A percentile compares a stretch with the other conserved stretches of the same genome.
Evolutionary conservation across 2,329 filamentous ascomycete genomes (phyloP).

Genomic region (Alternaria sp.): DNA sequence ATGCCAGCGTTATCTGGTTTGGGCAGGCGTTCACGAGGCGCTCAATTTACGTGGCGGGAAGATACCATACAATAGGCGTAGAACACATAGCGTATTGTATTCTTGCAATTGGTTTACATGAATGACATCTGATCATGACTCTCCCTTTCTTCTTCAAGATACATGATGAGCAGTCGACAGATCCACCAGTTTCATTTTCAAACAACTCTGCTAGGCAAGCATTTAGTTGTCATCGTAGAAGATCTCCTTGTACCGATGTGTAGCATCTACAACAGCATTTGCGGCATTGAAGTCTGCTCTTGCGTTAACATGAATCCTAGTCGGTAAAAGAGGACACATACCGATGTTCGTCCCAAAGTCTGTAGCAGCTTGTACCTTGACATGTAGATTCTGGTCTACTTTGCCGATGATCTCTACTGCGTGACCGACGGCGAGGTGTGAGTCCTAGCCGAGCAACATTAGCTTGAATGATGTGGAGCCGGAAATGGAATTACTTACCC

Average conservation of each 20-base stretch:
- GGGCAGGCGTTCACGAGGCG: neutral
- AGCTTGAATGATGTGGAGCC: no score
- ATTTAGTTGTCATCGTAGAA: slow-evolving; percentile 66
- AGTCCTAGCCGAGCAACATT: slow-evolving; percentile 59
- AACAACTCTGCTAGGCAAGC: no score
- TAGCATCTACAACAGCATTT: slow-evolving; percentile 82
- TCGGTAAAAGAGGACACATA: slow-evolving; percentile 53
- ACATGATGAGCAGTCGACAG: no score
- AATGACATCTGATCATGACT: neutral
- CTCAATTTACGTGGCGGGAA: neutral
- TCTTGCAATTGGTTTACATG: neutral
- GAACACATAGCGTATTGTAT: neutral
- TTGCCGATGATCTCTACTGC: slow-evolving; percentile 80
- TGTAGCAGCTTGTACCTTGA: slow-evolving; percentile 72
- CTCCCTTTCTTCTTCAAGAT: no score
- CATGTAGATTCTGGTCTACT: slow-evolving; percentile 73
- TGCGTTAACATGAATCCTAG: neutral
- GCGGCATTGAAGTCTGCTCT: slow-evolving; percentile 73
- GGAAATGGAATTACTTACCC: slow-evolving; percentile 57
- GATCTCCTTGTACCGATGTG: slow-evolving; percentile 79
- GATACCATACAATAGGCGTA: neutral
- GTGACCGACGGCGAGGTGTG: slow-evolving; percentile 72
- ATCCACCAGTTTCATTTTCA: no score
- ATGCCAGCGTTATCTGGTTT: neutral
- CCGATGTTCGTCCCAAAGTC: slow-evolving; percentile 74